Percentiles rank a stretch among this genome's conserved stretches.
phyloP scores from a whole-genome alignment of 2,329 filamentous ascomycete species.

The Talaromyces sp. region DNA sequence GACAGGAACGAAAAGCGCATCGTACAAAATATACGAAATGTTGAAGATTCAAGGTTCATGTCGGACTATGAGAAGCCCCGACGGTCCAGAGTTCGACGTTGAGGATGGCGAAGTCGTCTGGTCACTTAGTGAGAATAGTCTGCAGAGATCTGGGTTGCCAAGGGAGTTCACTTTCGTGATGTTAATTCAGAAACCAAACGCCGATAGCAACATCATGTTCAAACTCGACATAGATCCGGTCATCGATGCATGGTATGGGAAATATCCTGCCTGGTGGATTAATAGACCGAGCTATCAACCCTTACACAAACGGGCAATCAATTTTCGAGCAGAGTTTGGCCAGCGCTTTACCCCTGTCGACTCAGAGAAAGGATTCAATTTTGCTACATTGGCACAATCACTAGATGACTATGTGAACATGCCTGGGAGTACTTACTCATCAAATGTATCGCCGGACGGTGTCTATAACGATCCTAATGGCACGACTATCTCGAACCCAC shows the following conservation, averaged over 20 bases:
- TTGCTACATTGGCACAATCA: constrained; percentile 36
- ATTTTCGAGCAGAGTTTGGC: constrained; percentile 41
- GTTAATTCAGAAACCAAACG: constrained; percentile 42
- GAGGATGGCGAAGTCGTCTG: constrained; percentile 46
- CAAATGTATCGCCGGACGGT: constrained; percentile 21
- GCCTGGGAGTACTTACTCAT: constrained; percentile 40
- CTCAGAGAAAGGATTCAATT: constrained; percentile 41
- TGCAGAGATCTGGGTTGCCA: constrained; percentile 47
- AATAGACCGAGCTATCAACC: constrained; percentile 35
- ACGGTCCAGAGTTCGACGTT: constrained; percentile 34
- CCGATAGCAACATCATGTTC: constrained; percentile 35
- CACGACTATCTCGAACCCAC: neutral
- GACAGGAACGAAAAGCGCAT: constrained; percentile 36
- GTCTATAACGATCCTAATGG: constrained; percentile 15
- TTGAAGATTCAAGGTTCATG: constrained; percentile 48
- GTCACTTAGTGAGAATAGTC: constrained; percentile 47
- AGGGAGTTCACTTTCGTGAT: constrained; percentile 50
- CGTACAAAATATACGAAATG: constrained; percentile 46
- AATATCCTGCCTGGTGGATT: constrained; percentile 38
- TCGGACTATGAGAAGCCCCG: constrained; percentile 35
- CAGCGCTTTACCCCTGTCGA: constrained; percentile 40
- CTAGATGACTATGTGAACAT: constrained; percentile 45
- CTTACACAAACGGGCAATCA: constrained; percentile 30
- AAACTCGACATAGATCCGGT: constrained; percentile 42
- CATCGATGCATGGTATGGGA: constrained; percentile 38